phyloP scores from a whole-genome alignment of 179 eudicot species.

The Silene coronaria region DNA sequence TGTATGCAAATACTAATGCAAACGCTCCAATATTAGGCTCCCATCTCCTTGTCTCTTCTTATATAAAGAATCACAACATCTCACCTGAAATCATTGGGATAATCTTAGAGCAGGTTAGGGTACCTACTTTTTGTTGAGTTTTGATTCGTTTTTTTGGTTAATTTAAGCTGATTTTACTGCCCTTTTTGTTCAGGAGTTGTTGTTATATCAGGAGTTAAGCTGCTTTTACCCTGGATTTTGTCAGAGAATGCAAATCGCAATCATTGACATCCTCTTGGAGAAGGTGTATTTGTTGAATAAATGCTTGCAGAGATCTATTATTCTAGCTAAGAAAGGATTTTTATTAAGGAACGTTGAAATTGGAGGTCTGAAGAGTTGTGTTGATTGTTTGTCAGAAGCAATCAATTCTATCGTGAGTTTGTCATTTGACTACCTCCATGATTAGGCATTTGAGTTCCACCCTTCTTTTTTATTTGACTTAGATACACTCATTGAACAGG shows the following conservation, averaged over 20 bases:
- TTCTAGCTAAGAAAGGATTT: slow-evolving; percentile 57
- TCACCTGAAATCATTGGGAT: slow-evolving; percentile 42
- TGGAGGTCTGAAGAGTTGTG: slow-evolving; percentile 46
- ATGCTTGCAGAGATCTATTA: slow-evolving; percentile 39
- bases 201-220: slow-evolving; percentile 51
- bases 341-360: slow-evolving; percentile 46
- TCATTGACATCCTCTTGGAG: slow-evolving; percentile 51
- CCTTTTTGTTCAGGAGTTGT: slow-evolving; percentile 57
- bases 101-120: slow-evolving; percentile 72
- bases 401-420: slow-evolving; percentile 53
- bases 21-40: slow-evolving; percentile 41
- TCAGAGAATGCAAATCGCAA: slow-evolving; percentile 57
- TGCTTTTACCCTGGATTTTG: slow-evolving; percentile 43
- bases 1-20: slow-evolving; percentile 30
- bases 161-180: slow-evolving; percentile 7
- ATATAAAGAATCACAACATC: slow-evolving; percentile 17
- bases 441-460: neutral
- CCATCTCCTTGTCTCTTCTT: slow-evolving; percentile 31
- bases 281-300: slow-evolving; percentile 45
- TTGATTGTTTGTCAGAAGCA: slow-evolving; percentile 66
- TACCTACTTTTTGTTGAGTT: neutral
- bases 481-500: slow-evolving; percentile 32
- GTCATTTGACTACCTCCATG: neutral
- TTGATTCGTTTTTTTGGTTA: neutral
- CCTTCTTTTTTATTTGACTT: slow-evolving; percentile 19